Base-by-base conservation (phyloP, 2,329 filamentous ascomycete genomes). In the Ophiobolus disseminans region DNA sequence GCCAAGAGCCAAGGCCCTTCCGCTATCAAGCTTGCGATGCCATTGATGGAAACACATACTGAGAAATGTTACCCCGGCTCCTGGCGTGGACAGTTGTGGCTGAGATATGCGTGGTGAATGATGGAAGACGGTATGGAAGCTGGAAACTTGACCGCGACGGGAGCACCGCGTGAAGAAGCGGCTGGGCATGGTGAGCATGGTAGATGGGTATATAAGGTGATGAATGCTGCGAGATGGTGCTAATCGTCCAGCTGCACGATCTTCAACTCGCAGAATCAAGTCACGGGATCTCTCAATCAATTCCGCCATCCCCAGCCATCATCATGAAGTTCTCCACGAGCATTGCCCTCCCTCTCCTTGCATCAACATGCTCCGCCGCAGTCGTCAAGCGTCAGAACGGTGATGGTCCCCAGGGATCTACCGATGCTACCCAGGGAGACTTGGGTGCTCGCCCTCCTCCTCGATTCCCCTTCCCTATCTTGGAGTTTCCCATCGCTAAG, bases 381-480 rank as follows among this genome's bases (percentile, higher is more conserved):
- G 59, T 51, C 43, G 46, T 64, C 14, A 51, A 52, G 17, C 53
- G 59, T 21, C 57, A 64, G 17, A 57, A 54, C 25, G 58, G 60
- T 5, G 61, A 64, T 49, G 61, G 61, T 6, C 53, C 61, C 3
- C 59, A 61, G 46, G 61, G 61, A 8, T 35, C 38, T 39, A 17
- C 55, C 16, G 59, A 62, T 43, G 51, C 61, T 13, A 62, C 59
- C 10, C 61, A 64, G 34, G 61, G 57, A 13, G 61, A 64, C 31
- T 49, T 62, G 7, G 43, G 57, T 39, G 61, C 50, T 3, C 59
- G 61, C 9, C 61, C 61, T 32, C 48, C 42, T 22, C 61, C 61
- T 25, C 45, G 57, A 25, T 64, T 64, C 16, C 55, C 61, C 1
- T 64, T 62, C 36, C 61, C 61, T 10, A 55, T 58, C 3, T 49